Percentiles rank a stretch among this genome's conserved stretches.
Evolutionary conservation across 1,139 yeast species (phyloP).

Genomic region (Debaryomyces fabryi): DNA sequence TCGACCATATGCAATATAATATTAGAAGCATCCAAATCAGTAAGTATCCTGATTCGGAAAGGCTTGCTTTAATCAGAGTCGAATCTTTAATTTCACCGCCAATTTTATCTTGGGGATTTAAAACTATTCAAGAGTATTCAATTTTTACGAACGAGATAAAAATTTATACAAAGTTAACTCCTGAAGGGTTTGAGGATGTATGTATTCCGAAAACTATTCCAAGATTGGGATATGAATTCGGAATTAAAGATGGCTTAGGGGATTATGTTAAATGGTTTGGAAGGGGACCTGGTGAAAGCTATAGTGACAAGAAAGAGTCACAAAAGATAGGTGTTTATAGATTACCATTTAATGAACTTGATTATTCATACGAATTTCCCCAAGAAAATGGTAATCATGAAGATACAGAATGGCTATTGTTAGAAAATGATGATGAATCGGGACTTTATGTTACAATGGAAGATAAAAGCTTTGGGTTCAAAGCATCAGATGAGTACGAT

Average conservation of each 20-base stretch:
- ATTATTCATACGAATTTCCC: conserved; percentile 32
- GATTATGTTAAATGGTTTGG: conserved; percentile 32
- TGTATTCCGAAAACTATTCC: conserved; percentile 17
- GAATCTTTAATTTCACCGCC: conserved; percentile 17
- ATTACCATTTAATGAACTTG: conserved; percentile 17
- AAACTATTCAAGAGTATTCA: conserved; percentile 12
- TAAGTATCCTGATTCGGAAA: conserved; percentile 3
- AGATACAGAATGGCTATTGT: conserved; percentile 29
- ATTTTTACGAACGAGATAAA: conserved; percentile 11
- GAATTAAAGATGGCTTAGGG: conserved; percentile 11
- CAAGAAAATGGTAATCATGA: conserved; percentile 39
- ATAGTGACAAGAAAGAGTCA: conserved; percentile 31
- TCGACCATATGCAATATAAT: conserved; percentile 13
- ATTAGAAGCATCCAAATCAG: conserved; percentile 9
- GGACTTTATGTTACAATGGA: conserved; percentile 9
- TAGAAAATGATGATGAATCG: conserved; percentile 7
- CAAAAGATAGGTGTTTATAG: conserved; percentile 25
- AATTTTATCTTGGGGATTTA: conserved; percentile 19
- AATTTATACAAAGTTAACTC: conserved; percentile 9
- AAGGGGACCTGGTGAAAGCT: conserved; percentile 36
- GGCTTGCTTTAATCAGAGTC: conserved; percentile 9
- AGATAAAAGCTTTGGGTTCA: conserved; percentile 17
- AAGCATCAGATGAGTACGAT: conserved; percentile 23
- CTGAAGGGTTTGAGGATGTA: conserved; percentile 9
- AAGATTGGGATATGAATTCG: conserved; percentile 20